Base-by-base conservation (phyloP, 1,139 yeast species). In the Insectozyma bohioensis region DNA sequence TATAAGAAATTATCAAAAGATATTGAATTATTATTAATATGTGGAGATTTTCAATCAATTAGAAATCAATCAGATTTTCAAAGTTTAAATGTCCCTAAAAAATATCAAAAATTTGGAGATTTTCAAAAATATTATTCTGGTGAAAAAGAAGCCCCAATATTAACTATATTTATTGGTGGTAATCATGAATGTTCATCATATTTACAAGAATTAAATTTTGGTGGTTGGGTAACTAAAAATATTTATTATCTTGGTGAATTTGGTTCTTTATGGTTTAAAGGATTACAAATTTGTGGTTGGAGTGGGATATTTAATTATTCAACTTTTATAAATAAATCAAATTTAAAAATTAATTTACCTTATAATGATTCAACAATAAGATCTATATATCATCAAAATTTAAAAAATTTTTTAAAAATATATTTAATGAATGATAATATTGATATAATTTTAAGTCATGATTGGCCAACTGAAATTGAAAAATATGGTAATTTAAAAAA, bases 211-310 rank as follows among this genome's bases (percentile, higher is more conserved):
- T 60, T 90, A 39, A 78, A 77, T 42, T 76, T 72, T 52, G 99
- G 99, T 8, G 99, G 99, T 0, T 94, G 94, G 88, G 92, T 85
- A 1, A 95, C 95, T 1, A 87, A 87, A 1, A 82, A 84, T 45
- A 87, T 92, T n/a, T 94, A 83, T 56, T 94, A 80, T 51, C 56
- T 92, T 50, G 99, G 98, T 0, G 78, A 79, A 27, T 75, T 80
- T 26, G 88, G 92, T 10, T 78, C 80, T 4, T 63, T 94, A 2
- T 78, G 84, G 79, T 84, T 61, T 49, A 72, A 71, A 40, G 96
- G 96, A 0, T 45, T 90, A 6, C 63, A 83, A 37, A 85, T 92
- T 19, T 81, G 79, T 12, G 97, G 97, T 0, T 47, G 85, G 12
- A 85, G 95, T 39, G 98, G 98, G 0, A 88, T 92, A 4, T 90